Evolutionary conservation across 768 basidiomycete genomes (phyloP), one percentile per base, ranked within the genome.

Genomic region (Tricholoma sp.): DNA sequence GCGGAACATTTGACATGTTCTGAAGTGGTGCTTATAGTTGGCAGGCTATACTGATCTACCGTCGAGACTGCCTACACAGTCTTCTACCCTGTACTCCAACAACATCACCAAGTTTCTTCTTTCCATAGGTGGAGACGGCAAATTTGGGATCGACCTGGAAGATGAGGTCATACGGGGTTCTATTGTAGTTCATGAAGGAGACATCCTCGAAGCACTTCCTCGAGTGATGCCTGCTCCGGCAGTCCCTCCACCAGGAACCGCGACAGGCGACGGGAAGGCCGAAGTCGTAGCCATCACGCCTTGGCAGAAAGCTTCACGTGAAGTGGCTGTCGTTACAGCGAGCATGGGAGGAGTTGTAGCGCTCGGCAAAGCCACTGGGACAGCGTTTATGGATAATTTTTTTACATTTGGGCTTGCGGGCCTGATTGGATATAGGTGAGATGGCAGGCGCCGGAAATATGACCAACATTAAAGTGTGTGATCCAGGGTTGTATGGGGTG

Each of bases 41-140:
- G 1, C 61, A 91, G 89, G 89, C 39, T 91, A 90, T 66, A 86
- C 88, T 49, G 92, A 94, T 70, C 75, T 94, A 50, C 87, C 91
- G 6, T 92, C 91, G n/a, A 82, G 92, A 37, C 73, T 94, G 34
- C 92, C 92, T 13, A 94, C 92, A 0, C 92, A 94, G 64, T 91
- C 91, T 4, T 91, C 89, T 4, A 91, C 90, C 3, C 74, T 94
- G 6, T 94, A 94, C 68, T 94, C 92, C 6, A 94, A 94, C 71
- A 94, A 94, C 65, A 85, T 94, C 59, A 86, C 88, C 36, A 94
- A 94, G 67, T 94, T 94, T 72, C 77, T 94, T 44, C 76, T 94
- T 13, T 92, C 91, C 4, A 81, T 94, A 7, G 84, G 86, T 12
- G 79, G 79, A 37, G 80, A 86, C 44, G 78, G 76, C 45, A 81